phyloP scores from a whole-genome alignment of 2,329 filamentous ascomycete genomes.

The Pseudopyrenochaeta lycopersici region DNA sequence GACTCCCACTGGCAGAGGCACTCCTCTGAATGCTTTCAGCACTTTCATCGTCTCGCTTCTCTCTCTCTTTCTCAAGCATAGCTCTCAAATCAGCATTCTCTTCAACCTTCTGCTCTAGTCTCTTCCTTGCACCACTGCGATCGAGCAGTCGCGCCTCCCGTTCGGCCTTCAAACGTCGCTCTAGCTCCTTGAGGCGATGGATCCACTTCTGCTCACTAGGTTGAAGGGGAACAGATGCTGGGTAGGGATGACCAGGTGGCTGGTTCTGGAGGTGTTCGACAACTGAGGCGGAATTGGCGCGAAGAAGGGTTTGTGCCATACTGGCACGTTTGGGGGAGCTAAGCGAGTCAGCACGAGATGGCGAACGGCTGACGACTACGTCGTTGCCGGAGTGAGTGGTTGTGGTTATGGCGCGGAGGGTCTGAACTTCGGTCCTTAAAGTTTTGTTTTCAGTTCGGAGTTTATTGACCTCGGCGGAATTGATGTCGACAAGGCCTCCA shows the following conservation, averaged over 20 bases:
- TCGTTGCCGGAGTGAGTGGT: constrained; percentile 34
- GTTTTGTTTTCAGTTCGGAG: constrained; percentile 68
- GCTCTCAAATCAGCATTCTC: constrained; percentile 76
- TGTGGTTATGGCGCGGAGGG: constrained; percentile 62
- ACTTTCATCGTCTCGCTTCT: constrained; percentile 33
- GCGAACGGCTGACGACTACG: constrained; percentile 32
- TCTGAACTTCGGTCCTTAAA: constrained; percentile 70
- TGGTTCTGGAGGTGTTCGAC: constrained; percentile 54
- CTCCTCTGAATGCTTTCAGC: constrained; percentile 21
- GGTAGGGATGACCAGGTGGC: constrained; percentile 42
- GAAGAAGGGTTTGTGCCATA: constrained; percentile 61
- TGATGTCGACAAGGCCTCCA: constrained; percentile 50
- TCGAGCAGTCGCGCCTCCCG: constrained; percentile 86
- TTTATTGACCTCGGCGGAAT: constrained; percentile 64
- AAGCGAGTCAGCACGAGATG: constrained; percentile 39
- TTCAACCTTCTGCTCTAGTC: constrained; percentile 77
- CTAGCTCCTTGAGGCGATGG: constrained; percentile 83
- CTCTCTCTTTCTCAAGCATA: constrained; percentile 68
- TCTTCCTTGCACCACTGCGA: constrained; percentile 80
- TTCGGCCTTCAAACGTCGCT: constrained; percentile 88
- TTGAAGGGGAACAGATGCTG: constrained; percentile 48
- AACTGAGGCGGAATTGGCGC: constrained; percentile 63
- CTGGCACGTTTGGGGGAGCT: constrained; percentile 52
- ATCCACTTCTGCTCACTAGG: constrained; percentile 80
- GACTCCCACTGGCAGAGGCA: constrained; percentile 27